phyloP scores from a whole-genome alignment of 1,284 basidiomycete species.

The Baeospora myosura region DNA sequence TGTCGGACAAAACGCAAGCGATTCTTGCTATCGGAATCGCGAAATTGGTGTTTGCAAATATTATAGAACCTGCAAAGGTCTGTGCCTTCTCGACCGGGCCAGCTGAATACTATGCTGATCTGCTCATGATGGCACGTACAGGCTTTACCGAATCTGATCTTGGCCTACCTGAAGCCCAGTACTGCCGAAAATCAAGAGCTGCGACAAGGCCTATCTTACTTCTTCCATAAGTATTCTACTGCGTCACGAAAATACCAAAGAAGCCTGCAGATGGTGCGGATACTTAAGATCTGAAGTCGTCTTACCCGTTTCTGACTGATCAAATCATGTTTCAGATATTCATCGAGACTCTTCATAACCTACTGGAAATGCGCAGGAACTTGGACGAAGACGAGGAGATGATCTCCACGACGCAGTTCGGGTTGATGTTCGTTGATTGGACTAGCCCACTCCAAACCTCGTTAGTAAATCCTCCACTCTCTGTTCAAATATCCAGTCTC shows the following conservation, averaged over 20 bases:
- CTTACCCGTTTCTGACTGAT: neutral
- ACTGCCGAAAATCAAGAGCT: slow-evolving; percentile 82
- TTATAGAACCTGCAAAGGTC: slow-evolving; percentile 71
- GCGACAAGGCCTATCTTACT: slow-evolving; percentile 91
- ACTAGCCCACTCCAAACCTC: slow-evolving; percentile 81
- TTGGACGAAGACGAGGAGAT: slow-evolving; percentile 75
- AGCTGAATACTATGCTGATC: neutral
- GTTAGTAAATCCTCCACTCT: slow-evolving; percentile 17
- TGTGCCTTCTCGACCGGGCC: slow-evolving; percentile 19
- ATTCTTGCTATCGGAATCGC: slow-evolving; percentile 79
- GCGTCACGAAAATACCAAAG: slow-evolving; percentile 77
- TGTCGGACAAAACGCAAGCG: slow-evolving; percentile 73
- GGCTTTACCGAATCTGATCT: slow-evolving; percentile 75
- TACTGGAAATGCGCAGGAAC: slow-evolving; percentile 63
- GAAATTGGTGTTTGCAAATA: slow-evolving; percentile 85
- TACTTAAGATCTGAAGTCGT: slow-evolving; percentile 42
- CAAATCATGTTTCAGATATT: slow-evolving; percentile 57
- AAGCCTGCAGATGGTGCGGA: slow-evolving; percentile 72
- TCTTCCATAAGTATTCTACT: slow-evolving; percentile 92
- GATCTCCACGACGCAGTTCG: slow-evolving; percentile 77
- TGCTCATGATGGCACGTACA: slow-evolving; percentile 22
- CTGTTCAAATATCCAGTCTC: slow-evolving; percentile 3
- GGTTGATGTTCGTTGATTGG: slow-evolving; percentile 87
- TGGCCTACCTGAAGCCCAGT: slow-evolving; percentile 84
- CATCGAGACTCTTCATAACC: slow-evolving; percentile 65